phyloP scores from a whole-genome alignment of 1,284 basidiomycete genomes.

The Anthracocystis setariae region DNA sequence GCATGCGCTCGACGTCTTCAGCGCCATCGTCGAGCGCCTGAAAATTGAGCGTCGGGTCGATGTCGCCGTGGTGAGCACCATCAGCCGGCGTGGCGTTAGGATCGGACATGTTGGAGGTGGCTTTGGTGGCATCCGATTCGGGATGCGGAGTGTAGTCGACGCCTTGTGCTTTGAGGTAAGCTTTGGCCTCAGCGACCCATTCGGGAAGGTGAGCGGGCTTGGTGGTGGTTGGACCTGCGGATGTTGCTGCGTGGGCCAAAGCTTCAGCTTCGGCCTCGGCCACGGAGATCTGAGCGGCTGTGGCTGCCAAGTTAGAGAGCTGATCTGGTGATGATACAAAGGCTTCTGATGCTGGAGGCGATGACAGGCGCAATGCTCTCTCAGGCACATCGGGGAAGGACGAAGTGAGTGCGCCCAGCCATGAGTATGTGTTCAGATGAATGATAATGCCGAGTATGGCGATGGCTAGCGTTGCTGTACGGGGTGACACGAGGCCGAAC shows the following conservation, averaged over 20 bases:
- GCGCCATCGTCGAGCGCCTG: conserved; percentile 32
- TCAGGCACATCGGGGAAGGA: conserved; percentile 47
- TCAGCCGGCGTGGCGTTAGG: neutral
- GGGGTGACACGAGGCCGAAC: conserved; percentile 39
- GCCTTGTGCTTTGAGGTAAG: conserved; percentile 45
- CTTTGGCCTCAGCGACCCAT: conserved; percentile 46
- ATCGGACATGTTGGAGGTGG: neutral
- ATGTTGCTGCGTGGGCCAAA: conserved; percentile 6
- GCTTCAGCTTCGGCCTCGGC: conserved; percentile 20
- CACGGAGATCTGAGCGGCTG: conserved; percentile 15
- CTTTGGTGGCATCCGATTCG: neutral
- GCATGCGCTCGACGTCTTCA: conserved; percentile 46
- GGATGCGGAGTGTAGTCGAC: conserved; percentile 16
- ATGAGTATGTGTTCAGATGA: conserved; percentile 49
- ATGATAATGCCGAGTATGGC: conserved; percentile 51
- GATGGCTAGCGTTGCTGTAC: conserved; percentile 50
- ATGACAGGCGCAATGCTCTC: conserved; percentile 10
- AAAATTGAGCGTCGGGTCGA: conserved; percentile 8
- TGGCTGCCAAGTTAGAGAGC: conserved; percentile 30
- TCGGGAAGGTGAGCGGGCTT: conserved; percentile 23
- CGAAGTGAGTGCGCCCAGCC: conserved; percentile 38
- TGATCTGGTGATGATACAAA: conserved; percentile 11
- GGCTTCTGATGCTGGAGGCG: conserved; percentile 8
- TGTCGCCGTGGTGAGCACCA: conserved; percentile 1
- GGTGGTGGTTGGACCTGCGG: conserved; percentile 1